Evolutionary conservation across 345 rosid species (phyloP).

Genomic region (Mangifera indica): DNA sequence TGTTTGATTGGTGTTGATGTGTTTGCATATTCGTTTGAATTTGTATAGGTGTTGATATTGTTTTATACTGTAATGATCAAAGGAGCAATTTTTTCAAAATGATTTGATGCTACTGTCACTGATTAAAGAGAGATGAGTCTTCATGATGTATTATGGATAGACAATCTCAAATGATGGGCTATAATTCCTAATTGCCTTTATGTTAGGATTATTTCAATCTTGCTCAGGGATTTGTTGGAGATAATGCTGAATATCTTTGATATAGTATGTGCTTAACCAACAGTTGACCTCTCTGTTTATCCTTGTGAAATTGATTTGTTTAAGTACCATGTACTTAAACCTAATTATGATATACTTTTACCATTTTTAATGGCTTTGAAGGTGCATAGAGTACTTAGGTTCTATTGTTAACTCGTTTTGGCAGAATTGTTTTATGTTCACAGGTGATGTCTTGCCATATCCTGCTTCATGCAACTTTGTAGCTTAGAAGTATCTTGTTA

Average conservation of each 20-base stretch:
- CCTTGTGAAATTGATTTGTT: neutral
- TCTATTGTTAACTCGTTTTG: neutral
- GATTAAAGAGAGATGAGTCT: neutral
- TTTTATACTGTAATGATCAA: neutral
- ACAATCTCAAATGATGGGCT: neutral
- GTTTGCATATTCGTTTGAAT: neutral
- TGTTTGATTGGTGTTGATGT: slow-evolving; percentile 2
- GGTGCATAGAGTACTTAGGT: neutral
- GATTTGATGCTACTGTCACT: neutral
- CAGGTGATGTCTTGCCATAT: too few relatives aligned
- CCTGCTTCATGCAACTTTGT: neutral
- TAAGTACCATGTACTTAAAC: neutral
- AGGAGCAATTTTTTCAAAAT: neutral
- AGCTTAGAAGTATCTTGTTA: neutral
- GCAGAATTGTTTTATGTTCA: too few relatives aligned
- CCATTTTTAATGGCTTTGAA: neutral
- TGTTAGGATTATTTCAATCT: neutral
- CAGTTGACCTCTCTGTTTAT: neutral
- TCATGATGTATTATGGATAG: neutral
- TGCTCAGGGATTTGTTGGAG: neutral
- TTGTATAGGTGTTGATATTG: neutral
- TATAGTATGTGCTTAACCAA: neutral
- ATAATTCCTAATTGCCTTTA: neutral
- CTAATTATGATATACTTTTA: neutral
- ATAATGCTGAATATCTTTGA: neutral